Conservation (phyloP, 768 basidiomycete genomes). For the Phanerodontia chrysosporium region DNA sequence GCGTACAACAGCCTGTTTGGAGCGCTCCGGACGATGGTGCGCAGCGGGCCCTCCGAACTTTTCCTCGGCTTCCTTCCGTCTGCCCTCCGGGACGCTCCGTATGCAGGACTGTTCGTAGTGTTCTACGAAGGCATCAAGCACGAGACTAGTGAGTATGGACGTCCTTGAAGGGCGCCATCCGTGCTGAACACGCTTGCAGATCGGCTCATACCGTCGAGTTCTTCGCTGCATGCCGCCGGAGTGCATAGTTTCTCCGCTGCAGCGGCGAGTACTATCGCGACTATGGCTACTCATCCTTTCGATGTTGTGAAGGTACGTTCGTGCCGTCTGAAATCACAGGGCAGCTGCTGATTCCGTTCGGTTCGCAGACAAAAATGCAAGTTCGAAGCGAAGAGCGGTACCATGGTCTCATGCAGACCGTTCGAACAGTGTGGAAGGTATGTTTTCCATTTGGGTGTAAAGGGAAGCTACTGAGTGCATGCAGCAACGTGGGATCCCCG, state of each 20-base stretch:
- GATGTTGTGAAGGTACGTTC: constrained; percentile 81
- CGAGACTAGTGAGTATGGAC: constrained; percentile 47
- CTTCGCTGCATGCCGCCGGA: constrained; percentile 41
- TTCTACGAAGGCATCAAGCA: constrained; percentile 86
- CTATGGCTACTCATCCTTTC: constrained; percentile 85
- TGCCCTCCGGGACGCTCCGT: constrained; percentile 90
- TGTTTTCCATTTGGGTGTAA: constrained; percentile 25
- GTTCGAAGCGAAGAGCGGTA: constrained; percentile 78
- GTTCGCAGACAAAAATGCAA: constrained; percentile 82
- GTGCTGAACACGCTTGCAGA: too few species aligned
- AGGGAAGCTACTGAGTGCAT: too few species aligned
- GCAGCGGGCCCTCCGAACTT: constrained; percentile 75
- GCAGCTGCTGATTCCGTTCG: neutral
- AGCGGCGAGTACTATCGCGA: constrained; percentile 79
- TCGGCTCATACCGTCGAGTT: constrained; percentile 36
- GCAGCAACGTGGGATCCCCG: constrained; percentile 74
- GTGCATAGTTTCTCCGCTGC: constrained; percentile 70
- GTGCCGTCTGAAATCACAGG: neutral
- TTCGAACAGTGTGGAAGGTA: constrained; percentile 66
- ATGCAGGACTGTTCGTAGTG: constrained; percentile 86
- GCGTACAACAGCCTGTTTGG: constrained; percentile 58
- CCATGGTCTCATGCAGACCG: constrained; percentile 63
- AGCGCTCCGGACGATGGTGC: constrained; percentile 55
- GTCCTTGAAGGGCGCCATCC: too few species aligned
- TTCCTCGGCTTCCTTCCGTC: constrained; percentile 85